Evolutionary conservation across 2,329 filamentous ascomycete genomes (phyloP).

Genomic region (Diaporthe sp.): DNA sequence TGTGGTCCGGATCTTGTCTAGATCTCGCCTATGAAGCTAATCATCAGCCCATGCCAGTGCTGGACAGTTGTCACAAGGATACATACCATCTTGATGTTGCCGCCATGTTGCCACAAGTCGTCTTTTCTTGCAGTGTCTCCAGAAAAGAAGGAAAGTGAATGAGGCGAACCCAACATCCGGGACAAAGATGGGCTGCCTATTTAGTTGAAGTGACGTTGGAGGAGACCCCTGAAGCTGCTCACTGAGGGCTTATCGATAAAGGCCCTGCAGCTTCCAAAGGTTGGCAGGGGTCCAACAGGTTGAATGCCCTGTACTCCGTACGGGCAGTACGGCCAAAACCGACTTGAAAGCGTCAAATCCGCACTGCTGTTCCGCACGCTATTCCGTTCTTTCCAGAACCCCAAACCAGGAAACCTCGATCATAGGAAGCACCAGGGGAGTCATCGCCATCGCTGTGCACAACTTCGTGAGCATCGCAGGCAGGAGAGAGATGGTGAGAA

Average conservation of each 20-base stretch:
- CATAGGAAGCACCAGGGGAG: too few species aligned
- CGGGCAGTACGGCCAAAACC: background rate
- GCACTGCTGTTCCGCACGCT: too few species aligned
- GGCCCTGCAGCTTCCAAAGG: background rate
- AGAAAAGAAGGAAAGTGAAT: background rate
- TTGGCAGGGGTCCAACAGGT: background rate
- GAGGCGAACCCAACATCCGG: background rate
- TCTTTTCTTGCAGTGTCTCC: background rate
- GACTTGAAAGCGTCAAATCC: background rate
- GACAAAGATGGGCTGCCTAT: background rate
- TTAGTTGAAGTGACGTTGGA: constrained; percentile 11
- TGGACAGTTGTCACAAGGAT: background rate
- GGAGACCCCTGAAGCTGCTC: constrained; percentile 22
- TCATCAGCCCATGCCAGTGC: constrained; percentile 17
- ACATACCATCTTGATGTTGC: constrained; percentile 46
- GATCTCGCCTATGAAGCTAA: constrained; percentile 73
- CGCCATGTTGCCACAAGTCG: constrained; percentile 19
- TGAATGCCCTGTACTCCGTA: background rate
- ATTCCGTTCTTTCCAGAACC: background rate
- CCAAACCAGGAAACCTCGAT: background rate
- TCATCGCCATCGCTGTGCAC: background rate
- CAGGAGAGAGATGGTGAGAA: background rate
- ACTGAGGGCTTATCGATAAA: constrained; percentile 35
- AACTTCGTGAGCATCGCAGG: background rate
- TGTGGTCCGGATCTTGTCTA: constrained; percentile 82